Evolutionary conservation across 2,329 filamentous ascomycete genomes (phyloP), one percentile per base, ranked within the genome.

Genomic region (Beauveria medogensis): DNA sequence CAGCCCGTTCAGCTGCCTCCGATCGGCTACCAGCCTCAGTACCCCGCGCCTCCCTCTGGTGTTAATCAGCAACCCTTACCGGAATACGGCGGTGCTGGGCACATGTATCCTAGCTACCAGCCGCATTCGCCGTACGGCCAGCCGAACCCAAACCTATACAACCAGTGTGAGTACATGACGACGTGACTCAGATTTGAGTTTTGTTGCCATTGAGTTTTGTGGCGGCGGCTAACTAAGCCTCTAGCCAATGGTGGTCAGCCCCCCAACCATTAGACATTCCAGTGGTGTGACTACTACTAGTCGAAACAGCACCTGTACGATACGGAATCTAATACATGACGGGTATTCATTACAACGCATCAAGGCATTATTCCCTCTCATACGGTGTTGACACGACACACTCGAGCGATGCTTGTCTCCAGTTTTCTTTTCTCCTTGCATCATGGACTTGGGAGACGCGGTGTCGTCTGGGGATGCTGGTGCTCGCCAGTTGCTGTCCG

Each of bases 11-110:
- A 89, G 67, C 76, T 90, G 26, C 87, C 87, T 41, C 87, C 87
- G 2, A 88, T 90, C 67, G 84, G 83, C 14, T 90, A 90, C 67
- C 82, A 85, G 34, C 69, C 77, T 64, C 83, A 85, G 65, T 89
- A 89, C 67, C 79, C 83, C 47, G 77, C 81, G 16, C 81, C 83
- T 20, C 77, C 80, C 1, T 74, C 77, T 14, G 75, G 75, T 50
- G 78, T 81, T 20, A 62, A 63, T 3, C 76, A 78, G 64, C 77
- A 79, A 64, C 71, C 71, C 18, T 69, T 82, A 4, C 73, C 79
- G n/a, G 80, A 84, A 60, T 84, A 84, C 65, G 57, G 57, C 14
- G 70, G 69, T 61, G 67, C 69, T 62, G 74, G 72, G 61, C 77
- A 79, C 61, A 77, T 79, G 69, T 82, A 82, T 64, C 71, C 75